Evolutionary conservation across 208 protist genomes (phyloP), one percentile per base, ranked within the genome.

Genomic region (Trypanosoma vivax): DNA sequence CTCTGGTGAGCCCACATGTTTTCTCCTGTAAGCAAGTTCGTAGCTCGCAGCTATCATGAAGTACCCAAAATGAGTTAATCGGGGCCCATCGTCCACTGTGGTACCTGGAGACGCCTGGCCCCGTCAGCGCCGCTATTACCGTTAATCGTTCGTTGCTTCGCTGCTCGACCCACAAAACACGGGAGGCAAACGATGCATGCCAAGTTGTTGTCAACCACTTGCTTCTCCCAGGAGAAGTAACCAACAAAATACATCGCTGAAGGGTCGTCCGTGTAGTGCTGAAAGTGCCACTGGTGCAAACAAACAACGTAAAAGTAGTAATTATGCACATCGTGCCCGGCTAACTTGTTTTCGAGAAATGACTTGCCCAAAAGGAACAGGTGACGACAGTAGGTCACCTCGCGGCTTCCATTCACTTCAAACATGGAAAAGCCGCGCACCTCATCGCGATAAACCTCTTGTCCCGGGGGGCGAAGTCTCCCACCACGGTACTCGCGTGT

Each of bases 121-220:
- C 39, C 39, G 9, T 9, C 39, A 21, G 39, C 43, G 9, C 14
- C 39, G 42, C 19, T 43, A 27, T n/a, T 31, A 45, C 30, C 43
- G n/a, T 10, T 46, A 16, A 16, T 52, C 10, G 33, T 29, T 5
- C 10, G 23, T 28, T 41, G 27, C 37, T 14, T 53, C 21, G 39
- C 23, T 39, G 50, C 28, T 4, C 29, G 61, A 41, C 51, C 72
- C 18, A 63, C 73, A 60, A 92, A 91, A 33, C 90, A 98, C n/a
- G 98, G 98, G 39, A 99, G 62, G 5, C 95, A 98, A 19, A 99
- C 61, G 62, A 99, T 99, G 77, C 98, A 99, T 5, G 97, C 97
- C 0, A 99, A 67, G 67, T 99, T 99, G 69, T 97, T 97, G 31
- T 97, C 91, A 14, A 85, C 65, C 13, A 93, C 76, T 11, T 88